Percentiles rank a stretch among this genome's conserved stretches.
These are phyloP conservation scores for Talaromyces sp. DNA, from an alignment of 2,329 filamentous ascomycete genomes.

Conservation along the genomic window DNA sequence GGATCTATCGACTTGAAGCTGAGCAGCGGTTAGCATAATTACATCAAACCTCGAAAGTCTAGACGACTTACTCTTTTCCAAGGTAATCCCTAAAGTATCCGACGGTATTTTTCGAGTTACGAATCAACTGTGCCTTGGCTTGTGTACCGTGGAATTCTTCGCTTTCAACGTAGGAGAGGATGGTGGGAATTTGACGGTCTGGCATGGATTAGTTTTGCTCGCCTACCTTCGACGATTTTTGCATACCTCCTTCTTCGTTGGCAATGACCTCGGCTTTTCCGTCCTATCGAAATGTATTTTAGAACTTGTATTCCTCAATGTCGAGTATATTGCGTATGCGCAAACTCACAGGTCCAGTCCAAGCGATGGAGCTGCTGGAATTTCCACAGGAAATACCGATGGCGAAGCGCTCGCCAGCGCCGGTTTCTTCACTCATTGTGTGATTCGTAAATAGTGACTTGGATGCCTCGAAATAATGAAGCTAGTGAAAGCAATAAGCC, in stretches of 20 bases:
- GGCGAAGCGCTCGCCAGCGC: constrained; percentile 57
- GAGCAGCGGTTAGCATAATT: constrained; percentile 17
- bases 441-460: constrained; percentile 7
- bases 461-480: not conserved
- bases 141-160: constrained; percentile 97
- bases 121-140: constrained; percentile 87
- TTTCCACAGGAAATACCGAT: constrained; percentile 99
- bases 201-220: constrained; percentile 13
- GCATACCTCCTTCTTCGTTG: constrained; percentile 91
- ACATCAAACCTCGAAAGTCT: not conserved
- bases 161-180: constrained; percentile 89
- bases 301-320: not conserved
- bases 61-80: constrained; percentile 78
- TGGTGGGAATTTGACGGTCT: constrained; percentile 96
- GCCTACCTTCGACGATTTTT: not conserved
- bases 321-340: not conserved
- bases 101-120: constrained; percentile 89
- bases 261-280: constrained; percentile 97
- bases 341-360: constrained; percentile 61
- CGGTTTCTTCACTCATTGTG: constrained; percentile 52
- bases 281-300: constrained; percentile 50
- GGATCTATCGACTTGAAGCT: constrained; percentile 94
- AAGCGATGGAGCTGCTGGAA: constrained; percentile 95
- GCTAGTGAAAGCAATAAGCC: not conserved
- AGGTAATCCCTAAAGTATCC: constrained; percentile 95